phyloP scores from a whole-genome alignment of 495 filamentous ascomycete genomes.

The Aspergillus steynii region DNA sequence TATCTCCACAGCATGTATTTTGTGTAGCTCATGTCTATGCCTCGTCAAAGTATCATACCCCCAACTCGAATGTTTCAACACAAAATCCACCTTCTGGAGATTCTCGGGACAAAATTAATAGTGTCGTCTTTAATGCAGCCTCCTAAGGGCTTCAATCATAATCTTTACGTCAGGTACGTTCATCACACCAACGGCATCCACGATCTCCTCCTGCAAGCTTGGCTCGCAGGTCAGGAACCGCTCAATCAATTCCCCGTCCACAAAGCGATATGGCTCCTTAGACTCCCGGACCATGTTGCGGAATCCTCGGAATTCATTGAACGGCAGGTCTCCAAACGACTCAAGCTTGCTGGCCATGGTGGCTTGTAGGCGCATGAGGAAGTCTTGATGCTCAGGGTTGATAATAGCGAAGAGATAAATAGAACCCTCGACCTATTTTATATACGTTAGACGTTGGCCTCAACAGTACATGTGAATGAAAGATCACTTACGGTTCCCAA shows the following conservation, averaged over 20 bases:
- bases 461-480: background rate
- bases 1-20: background rate
- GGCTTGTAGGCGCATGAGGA: conserved; percentile 81
- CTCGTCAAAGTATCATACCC: background rate
- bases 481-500: conserved; percentile 74
- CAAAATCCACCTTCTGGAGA: background rate
- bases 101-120: background rate
- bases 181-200: conserved; percentile 52
- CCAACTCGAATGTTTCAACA: background rate
- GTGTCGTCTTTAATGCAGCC: conserved; percentile 51
- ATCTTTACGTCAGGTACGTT: conserved; percentile 71
- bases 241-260: conserved; percentile 92
- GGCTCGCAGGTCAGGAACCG: conserved; percentile 71
- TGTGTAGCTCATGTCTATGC: background rate
- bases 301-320: conserved; percentile 77
- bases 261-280: conserved; percentile 79
- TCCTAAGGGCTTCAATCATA: conserved; percentile 70
- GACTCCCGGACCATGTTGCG: conserved; percentile 65
- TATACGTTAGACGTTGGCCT: conserved; percentile 1
- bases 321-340: conserved; percentile 69
- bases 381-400: conserved; percentile 63
- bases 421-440: conserved; percentile 75
- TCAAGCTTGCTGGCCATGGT: conserved; percentile 64
- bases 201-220: conserved; percentile 63
- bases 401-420: conserved; percentile 89